Percentiles rank a stretch among this genome's conserved stretches.
These are phyloP conservation scores for Xylariomycetidae sp. DNA, from an alignment of 2,329 filamentous ascomycete species.

Conservation along the genomic window DNA sequence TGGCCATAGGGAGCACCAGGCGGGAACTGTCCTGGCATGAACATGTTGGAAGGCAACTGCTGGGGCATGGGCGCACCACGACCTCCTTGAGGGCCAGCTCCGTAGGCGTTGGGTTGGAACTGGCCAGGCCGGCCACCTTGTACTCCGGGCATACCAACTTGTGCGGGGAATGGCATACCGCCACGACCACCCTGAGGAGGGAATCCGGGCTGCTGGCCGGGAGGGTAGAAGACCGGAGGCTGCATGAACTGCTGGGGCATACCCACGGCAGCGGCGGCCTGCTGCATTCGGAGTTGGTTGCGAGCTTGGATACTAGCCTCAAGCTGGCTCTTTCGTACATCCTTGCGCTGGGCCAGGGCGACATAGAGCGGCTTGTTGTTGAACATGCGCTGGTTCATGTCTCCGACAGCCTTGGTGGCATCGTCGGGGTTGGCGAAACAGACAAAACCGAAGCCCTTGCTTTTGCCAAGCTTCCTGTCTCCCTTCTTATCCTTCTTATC, in stretches of 20 bases:
- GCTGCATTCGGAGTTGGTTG: slow-evolving; percentile 98
- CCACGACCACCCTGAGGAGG: slow-evolving; percentile 59
- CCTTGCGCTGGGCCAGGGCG: slow-evolving; percentile 97
- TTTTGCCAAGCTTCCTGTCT: slow-evolving; percentile 81
- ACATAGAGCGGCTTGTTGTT: slow-evolving; percentile 96
- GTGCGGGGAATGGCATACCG: slow-evolving; percentile 60
- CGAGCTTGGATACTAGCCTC: slow-evolving; percentile 99
- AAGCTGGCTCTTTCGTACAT: slow-evolving; percentile 98
- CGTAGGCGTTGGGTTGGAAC: slow-evolving; percentile 71
- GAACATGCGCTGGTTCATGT: slow-evolving; percentile 99
- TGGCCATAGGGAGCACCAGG: slow-evolving; percentile 73
- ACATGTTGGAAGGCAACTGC: slow-evolving; percentile 83
- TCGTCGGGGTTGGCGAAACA: slow-evolving; percentile 99
- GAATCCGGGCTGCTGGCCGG: slow-evolving; percentile 71
- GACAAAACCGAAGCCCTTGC: slow-evolving; percentile 99
- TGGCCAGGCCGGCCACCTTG: slow-evolving; percentile 81
- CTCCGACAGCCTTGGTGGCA: slow-evolving; percentile 96
- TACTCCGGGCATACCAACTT: slow-evolving; percentile 63
- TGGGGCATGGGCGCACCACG: slow-evolving; percentile 76
- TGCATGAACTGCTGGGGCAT: slow-evolving; percentile 86
- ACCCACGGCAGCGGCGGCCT: slow-evolving; percentile 84
- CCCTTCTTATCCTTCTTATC: slow-evolving; percentile 59
- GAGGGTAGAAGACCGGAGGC: slow-evolving; percentile 86
- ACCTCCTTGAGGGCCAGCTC: slow-evolving; percentile 78
- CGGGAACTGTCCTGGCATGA: slow-evolving; percentile 77